Conservation (phyloP, 768 basidiomycete genomes). For the Royoungia palumana region DNA sequence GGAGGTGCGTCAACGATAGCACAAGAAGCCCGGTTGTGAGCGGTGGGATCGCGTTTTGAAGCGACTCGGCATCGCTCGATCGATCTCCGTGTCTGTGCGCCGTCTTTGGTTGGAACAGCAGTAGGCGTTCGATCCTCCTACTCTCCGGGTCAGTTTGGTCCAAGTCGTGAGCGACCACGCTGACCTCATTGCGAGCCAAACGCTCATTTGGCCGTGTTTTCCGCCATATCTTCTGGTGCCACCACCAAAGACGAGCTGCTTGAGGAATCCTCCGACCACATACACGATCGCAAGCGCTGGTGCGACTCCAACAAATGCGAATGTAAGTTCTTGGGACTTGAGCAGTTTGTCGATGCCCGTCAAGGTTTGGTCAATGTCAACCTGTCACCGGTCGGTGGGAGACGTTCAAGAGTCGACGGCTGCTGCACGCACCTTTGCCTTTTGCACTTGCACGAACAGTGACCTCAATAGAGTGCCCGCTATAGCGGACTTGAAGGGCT, state of each 20-base stretch:
- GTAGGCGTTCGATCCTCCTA: slow-evolving; percentile 67
- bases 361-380: slow-evolving; percentile 88
- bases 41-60: slow-evolving; percentile 35
- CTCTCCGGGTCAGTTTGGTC: slow-evolving; percentile 5
- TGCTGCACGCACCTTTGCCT: slow-evolving; percentile 67
- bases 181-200: slow-evolving; percentile 72
- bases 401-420: background rate
- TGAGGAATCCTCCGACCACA: slow-evolving; percentile 51
- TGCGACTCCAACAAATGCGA: slow-evolving; percentile 95
- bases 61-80: background rate
- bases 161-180: background rate
- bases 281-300: slow-evolving; percentile 84
- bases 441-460: slow-evolving; percentile 90
- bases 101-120: slow-evolving; percentile 47
- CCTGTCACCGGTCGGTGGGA: slow-evolving; percentile 41
- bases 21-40: slow-evolving; percentile 72
- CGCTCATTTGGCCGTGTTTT: slow-evolving; percentile 45
- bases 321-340: slow-evolving; percentile 91
- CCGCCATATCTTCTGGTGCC: slow-evolving; percentile 58
- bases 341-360: slow-evolving; percentile 91
- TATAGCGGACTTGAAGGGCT: slow-evolving; percentile 78
- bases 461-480: slow-evolving; percentile 79
- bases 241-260: slow-evolving; percentile 48
- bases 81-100: slow-evolving; percentile 12
- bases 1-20: slow-evolving; percentile 64